These are phyloP conservation scores for Leccinum subfulvum DNA, from an alignment of 1,284 basidiomycete genomes.

Conservation along the genomic window DNA sequence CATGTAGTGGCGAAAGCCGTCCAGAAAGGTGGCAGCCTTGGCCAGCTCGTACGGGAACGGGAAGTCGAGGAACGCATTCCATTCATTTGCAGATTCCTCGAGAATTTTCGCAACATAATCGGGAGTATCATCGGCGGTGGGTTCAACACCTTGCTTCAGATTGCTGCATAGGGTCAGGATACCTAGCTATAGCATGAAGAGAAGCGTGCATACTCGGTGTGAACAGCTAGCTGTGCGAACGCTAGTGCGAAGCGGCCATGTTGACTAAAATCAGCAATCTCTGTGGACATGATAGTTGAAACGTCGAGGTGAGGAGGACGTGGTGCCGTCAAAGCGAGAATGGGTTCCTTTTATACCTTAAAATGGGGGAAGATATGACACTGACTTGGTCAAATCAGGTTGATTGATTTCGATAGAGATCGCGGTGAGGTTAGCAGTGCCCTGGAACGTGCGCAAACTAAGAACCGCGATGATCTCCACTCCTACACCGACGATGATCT, in stretches of 20 bases:
- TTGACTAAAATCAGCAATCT: background rate
- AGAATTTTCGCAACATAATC: constrained; percentile 7
- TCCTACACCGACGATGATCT: background rate
- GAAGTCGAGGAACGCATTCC: background rate
- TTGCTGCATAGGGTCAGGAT: background rate
- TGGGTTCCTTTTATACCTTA: background rate
- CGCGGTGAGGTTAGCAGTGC: background rate
- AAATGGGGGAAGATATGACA: background rate
- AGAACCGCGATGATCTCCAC: background rate
- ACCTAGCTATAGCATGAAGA: background rate
- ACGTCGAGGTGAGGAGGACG: background rate
- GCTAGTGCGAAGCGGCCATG: constrained; percentile 2
- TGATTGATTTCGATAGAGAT: background rate
- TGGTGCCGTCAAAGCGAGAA: background rate
- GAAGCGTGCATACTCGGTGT: background rate
- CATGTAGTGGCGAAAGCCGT: constrained; percentile 15
- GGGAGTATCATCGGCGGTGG: background rate
- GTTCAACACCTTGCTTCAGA: background rate
- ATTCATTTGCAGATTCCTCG: background rate
- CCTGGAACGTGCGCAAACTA: background rate
- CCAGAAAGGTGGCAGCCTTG: background rate
- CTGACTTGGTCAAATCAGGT: background rate
- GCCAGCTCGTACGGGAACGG: constrained; percentile 1
- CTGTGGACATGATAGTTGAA: background rate
- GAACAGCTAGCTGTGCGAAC: constrained; percentile 1